Conservation (phyloP, 257 asterid species). For the Lycium barbarum region DNA sequence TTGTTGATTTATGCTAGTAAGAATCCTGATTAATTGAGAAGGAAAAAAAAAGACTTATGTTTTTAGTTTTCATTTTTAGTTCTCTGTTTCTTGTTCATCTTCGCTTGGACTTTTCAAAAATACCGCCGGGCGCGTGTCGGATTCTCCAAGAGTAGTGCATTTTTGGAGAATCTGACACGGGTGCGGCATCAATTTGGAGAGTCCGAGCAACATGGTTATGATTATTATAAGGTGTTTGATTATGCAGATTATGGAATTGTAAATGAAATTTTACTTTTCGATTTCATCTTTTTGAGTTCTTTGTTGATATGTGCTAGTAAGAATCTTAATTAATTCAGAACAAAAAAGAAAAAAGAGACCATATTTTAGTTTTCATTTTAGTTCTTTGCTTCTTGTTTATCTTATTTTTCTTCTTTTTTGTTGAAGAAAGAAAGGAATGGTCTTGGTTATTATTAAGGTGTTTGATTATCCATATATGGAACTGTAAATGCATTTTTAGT, state of each 20-base stretch:
- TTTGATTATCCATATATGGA: background rate
- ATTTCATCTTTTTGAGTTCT: slow-evolving; percentile 34
- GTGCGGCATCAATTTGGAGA: background rate
- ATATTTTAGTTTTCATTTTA: background rate
- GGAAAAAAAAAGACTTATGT: background rate
- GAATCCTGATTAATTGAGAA: slow-evolving; percentile 50
- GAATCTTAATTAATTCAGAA: slow-evolving; percentile 47
- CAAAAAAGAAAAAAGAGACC: background rate
- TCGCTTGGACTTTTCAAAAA: background rate
- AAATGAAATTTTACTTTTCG: slow-evolving; percentile 5
- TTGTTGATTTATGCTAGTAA: slow-evolving; percentile 71
- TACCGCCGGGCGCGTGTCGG: fast-evolving
- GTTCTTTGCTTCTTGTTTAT: background rate
- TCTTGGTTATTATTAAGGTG: background rate
- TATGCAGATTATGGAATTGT: background rate
- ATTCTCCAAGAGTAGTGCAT: background rate
- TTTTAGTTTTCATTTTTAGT: background rate
- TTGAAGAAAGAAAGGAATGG: background rate
- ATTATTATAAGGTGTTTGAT: background rate
- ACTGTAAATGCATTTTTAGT: background rate
- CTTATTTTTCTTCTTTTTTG: background rate
- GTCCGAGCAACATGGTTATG: background rate
- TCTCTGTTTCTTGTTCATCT: background rate
- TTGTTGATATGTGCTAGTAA: slow-evolving; percentile 66
- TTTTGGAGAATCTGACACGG: background rate